These are phyloP conservation scores for Escovopsis weberi DNA, from an alignment of 2,329 filamentous ascomycete species.

Conservation along the genomic window DNA sequence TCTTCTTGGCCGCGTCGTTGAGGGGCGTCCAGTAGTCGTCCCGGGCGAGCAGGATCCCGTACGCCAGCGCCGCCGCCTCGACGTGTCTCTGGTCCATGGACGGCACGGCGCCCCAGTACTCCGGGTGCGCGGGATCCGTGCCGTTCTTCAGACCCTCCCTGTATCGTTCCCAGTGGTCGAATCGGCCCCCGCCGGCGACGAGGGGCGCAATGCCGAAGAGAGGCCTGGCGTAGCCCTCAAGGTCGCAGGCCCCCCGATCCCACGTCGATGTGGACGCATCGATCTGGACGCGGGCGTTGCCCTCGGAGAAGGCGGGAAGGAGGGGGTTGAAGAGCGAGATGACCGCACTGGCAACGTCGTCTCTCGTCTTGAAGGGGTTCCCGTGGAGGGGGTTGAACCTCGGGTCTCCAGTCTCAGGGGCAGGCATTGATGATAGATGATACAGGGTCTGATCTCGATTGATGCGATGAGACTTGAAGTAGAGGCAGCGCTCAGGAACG, in stretches of 20 bases:
- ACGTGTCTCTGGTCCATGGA: conserved; percentile 1
- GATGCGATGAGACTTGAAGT: too few relatives aligned
- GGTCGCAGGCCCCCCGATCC: conserved; percentile 1
- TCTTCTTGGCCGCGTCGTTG: not conserved
- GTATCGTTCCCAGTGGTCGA: not conserved
- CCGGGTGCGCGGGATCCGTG: not conserved
- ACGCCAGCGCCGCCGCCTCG: conserved; percentile 1
- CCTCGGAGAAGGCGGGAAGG: not conserved
- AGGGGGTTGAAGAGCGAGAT: conserved; percentile 1
- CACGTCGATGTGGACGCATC: conserved; percentile 1
- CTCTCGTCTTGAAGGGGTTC: conserved; percentile 1
- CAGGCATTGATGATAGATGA: not conserved
- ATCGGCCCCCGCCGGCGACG: not conserved
- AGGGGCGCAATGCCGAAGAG: conserved; percentile 1
- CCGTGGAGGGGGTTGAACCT: conserved; percentile 1
- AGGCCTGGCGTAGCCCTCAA: conserved; percentile 1
- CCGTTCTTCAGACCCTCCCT: conserved; percentile 1
- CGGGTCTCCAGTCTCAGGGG: not conserved
- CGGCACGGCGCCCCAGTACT: conserved; percentile 1
- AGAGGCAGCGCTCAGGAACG: too few relatives aligned
- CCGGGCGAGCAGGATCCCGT: not conserved
- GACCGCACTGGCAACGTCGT: not conserved
- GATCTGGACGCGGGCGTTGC: not conserved
- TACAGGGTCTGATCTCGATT: too few relatives aligned
- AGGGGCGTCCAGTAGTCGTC: conserved; percentile 1